A percentile compares a stretch with the other conserved stretches of the same genome.
Conservation (phyloP, 306 rosid species). For the Prunus campanulata region DNA sequence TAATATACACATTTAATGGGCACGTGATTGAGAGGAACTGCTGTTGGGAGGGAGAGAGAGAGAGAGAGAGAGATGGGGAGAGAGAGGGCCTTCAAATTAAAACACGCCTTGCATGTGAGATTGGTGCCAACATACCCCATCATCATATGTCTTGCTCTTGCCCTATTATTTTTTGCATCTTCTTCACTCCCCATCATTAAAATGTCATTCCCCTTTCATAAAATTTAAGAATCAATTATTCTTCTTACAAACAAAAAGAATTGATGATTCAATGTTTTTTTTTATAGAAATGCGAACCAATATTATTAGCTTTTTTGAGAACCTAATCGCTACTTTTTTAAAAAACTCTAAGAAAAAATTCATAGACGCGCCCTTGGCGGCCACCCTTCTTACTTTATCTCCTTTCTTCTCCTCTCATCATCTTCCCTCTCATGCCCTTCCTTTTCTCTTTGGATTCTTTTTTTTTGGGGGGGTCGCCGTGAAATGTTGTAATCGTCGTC, state of each 20-base stretch:
- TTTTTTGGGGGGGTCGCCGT: too few relatives aligned
- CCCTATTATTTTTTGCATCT: background rate
- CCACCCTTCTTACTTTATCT: too few relatives aligned
- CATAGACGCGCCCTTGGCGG: accelerated
- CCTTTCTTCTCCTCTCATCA: too few relatives aligned
- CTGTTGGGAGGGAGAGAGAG: conserved; percentile 20
- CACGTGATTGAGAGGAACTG: conserved; percentile 63
- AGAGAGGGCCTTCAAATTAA: conserved; percentile 21
- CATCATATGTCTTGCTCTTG: too few relatives aligned
- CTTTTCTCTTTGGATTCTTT: too few relatives aligned
- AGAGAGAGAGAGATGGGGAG: too few relatives aligned
- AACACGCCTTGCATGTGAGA: conserved; percentile 81
- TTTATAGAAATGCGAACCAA: too few relatives aligned
- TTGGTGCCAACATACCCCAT: conserved; percentile 41
- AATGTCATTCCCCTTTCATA: background rate
- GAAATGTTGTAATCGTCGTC: too few relatives aligned
- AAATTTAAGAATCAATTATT: background rate
- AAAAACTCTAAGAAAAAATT: too few relatives aligned
- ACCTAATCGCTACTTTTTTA: too few relatives aligned
- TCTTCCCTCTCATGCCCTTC: too few relatives aligned
- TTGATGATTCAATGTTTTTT: background rate
- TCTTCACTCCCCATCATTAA: background rate
- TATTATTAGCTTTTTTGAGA: too few relatives aligned
- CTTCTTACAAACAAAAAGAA: background rate
- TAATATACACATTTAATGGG: conserved; percentile 56